phyloP scores from a whole-genome alignment of 2,329 filamentous ascomycete species.

The Canariomyces notabilis region DNA sequence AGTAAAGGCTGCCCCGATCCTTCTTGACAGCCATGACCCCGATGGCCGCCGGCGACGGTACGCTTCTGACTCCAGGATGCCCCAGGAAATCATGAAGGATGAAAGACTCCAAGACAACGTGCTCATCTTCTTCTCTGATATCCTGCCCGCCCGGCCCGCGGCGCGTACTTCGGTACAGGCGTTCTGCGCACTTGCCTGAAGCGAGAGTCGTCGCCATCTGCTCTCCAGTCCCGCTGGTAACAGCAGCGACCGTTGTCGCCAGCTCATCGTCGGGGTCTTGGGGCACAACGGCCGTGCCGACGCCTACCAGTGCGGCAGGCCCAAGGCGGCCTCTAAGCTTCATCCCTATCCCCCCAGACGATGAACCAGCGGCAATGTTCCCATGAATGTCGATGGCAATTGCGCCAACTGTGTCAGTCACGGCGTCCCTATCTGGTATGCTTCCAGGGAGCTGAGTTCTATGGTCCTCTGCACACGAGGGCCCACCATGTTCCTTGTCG shows the following conservation, averaged over 20 bases:
- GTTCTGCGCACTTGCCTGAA: conserved; percentile 77
- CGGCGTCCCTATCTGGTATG: conserved; percentile 49
- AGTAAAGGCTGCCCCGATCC: conserved; percentile 65
- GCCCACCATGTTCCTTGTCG: neutral
- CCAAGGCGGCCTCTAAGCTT: conserved; percentile 90
- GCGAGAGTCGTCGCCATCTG: conserved; percentile 97
- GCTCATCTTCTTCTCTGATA: conserved; percentile 68
- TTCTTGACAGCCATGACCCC: conserved; percentile 90
- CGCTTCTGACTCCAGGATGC: conserved; percentile 77
- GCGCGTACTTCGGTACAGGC: conserved; percentile 68
- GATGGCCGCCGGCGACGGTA: conserved; percentile 79
- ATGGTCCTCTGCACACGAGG: neutral
- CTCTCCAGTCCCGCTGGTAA: conserved; percentile 93
- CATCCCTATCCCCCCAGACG: conserved; percentile 97
- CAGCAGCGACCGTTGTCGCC: conserved; percentile 67
- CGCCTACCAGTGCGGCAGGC: conserved; percentile 85
- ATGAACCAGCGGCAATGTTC: conserved; percentile 88
- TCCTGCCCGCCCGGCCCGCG: conserved; percentile 57
- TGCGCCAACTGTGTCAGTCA: conserved; percentile 93
- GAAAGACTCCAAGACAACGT: conserved; percentile 67
- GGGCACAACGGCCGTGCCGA: conserved; percentile 87
- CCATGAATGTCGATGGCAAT: conserved; percentile 86
- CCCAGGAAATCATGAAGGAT: conserved; percentile 88
- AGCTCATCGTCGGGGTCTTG: conserved; percentile 64
- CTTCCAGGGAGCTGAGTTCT: conserved; percentile 2